These are phyloP conservation scores for Cladorrhinum samala DNA, from an alignment of 495 filamentous ascomycete species.

Conservation along the genomic window DNA sequence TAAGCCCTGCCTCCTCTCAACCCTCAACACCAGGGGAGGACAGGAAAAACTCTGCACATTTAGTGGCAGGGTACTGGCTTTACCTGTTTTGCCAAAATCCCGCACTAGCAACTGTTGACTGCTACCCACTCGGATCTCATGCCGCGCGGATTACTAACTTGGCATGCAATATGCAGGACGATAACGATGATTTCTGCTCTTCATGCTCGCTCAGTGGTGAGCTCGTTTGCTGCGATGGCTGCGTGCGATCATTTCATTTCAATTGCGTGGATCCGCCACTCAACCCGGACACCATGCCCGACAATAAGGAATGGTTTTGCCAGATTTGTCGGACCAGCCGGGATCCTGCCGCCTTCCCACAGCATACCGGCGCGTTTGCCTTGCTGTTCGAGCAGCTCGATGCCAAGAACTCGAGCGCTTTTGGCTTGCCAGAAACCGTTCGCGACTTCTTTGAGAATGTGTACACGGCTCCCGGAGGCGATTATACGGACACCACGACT, in stretches of 20 bases:
- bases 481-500: constrained; percentile 59
- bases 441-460: constrained; percentile 71
- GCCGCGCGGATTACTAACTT: constrained; percentile 18
- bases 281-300: constrained; percentile 56
- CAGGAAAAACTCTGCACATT: constrained; percentile 3
- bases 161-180: constrained; percentile 43
- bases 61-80: constrained; percentile 21
- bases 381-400: constrained; percentile 54
- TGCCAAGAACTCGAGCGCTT: constrained; percentile 63
- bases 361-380: constrained; percentile 48
- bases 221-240: constrained; percentile 88
- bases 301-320: constrained; percentile 68
- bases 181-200: constrained; percentile 84
- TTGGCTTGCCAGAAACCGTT: constrained; percentile 60
- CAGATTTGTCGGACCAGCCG: constrained; percentile 54
- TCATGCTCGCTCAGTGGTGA: constrained; percentile 76
- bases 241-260: constrained; percentile 80
- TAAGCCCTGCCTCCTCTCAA: neutral
- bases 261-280: constrained; percentile 76
- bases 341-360: constrained; percentile 28
- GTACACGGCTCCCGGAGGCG: constrained; percentile 63
- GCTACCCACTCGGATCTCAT: neutral
- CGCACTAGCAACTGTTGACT: constrained; percentile 16
- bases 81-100: constrained; percentile 30
- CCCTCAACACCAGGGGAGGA: neutral